Evolutionary conservation across 2,329 filamentous ascomycete species (phyloP).

Genomic region (Fusarium clavum): DNA sequence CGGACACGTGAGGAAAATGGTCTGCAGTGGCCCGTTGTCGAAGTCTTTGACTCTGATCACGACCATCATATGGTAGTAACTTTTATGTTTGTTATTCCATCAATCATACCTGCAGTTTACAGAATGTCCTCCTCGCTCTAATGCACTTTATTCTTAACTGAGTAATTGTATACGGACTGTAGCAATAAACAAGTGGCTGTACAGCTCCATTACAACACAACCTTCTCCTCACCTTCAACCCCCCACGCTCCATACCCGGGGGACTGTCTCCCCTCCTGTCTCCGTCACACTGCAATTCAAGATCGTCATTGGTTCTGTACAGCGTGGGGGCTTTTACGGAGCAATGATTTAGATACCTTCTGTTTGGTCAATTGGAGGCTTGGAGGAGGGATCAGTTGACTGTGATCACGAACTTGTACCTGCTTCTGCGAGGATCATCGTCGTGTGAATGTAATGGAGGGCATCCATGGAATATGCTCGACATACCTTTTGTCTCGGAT

Average conservation of each 20-base stretch:
- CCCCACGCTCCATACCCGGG: constrained; percentile 23
- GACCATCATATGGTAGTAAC: constrained; percentile 11
- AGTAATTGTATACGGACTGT: not conserved
- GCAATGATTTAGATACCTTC: constrained; percentile 3
- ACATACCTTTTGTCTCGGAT: constrained; percentile 5
- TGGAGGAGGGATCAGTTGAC: constrained; percentile 38
- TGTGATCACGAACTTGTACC: constrained; percentile 41
- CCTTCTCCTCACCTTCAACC: not conserved
- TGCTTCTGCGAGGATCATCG: constrained; percentile 39
- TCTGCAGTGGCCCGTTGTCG: constrained; percentile 40
- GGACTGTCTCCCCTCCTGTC: constrained; percentile 5
- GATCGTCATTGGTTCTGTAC: constrained; percentile 25
- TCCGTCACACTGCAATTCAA: constrained; percentile 41
- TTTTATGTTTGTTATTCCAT: constrained; percentile 9
- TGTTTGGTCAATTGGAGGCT: constrained; percentile 24
- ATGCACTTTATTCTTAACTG: not conserved
- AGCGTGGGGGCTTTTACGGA: constrained; percentile 34
- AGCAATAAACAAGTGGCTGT: not conserved
- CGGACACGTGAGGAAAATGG: constrained; percentile 36
- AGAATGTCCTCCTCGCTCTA: not conserved
- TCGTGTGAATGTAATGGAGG: constrained; percentile 23
- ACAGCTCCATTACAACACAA: constrained; percentile 19
- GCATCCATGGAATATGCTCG: constrained; percentile 26
- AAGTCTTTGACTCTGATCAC: constrained; percentile 13
- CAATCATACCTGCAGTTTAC: not conserved